A percentile compares a stretch with the other conserved stretches of the same genome.
Conservation (phyloP, 176 grass and related monocot genomes). For the Hordeum marinum region DNA sequence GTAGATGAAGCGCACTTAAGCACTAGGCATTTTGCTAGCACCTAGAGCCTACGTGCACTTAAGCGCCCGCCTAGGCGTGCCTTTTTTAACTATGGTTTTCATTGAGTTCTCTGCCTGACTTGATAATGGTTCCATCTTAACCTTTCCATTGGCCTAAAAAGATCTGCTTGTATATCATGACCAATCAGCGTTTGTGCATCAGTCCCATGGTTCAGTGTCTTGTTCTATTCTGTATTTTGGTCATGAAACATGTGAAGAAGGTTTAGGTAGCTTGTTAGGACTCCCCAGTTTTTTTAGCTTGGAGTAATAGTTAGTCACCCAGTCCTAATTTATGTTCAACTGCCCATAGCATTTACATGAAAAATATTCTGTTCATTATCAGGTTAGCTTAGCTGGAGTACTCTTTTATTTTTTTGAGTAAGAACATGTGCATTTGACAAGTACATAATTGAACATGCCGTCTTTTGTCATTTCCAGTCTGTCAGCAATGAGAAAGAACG, state of each 20-base stretch:
- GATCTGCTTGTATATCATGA: not conserved
- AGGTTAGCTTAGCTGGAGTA: not conserved
- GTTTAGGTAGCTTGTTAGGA: not conserved
- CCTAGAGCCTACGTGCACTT: too few relatives aligned
- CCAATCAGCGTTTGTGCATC: not conserved
- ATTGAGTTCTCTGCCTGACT: not conserved
- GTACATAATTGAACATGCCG: not conserved
- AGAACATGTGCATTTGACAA: not conserved
- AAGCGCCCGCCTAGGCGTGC: too few relatives aligned
- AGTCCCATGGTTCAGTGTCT: not conserved
- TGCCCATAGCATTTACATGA: not conserved
- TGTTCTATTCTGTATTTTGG: not conserved
- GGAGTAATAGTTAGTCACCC: not conserved
- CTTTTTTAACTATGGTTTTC: too few relatives aligned
- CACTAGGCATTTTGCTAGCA: too few relatives aligned
- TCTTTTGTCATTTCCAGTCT: slow-evolving; percentile 49
- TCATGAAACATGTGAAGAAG: not conserved
- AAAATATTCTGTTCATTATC: not conserved
- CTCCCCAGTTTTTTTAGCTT: not conserved
- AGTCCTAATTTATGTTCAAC: not conserved
- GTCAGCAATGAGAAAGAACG: slow-evolving; percentile 98
- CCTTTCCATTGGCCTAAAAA: not conserved
- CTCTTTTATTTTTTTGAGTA: not conserved
- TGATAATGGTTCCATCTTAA: not conserved
- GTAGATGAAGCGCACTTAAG: too few relatives aligned